Base-by-base conservation (phyloP, 257 asterid species). In the Verbascum thapsus region DNA sequence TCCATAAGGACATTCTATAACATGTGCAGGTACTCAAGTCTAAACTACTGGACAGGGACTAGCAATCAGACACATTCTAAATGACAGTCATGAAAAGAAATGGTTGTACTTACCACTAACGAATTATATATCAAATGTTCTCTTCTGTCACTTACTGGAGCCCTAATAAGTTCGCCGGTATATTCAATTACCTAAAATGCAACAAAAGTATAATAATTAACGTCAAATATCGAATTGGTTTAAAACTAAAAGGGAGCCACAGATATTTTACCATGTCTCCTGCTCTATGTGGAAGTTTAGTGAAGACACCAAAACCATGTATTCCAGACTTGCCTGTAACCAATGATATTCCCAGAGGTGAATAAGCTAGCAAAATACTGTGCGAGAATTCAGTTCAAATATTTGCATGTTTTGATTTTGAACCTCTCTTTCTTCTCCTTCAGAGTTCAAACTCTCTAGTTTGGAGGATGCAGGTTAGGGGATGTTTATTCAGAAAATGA, bases 241-340 rank as follows among this genome's bases (percentile, higher is more conserved):
- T 57, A 37, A 43, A 74, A 59, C 38, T 8, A 63, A 55, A 58
- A 53, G 59, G 67, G 41, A 41, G 62, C 65, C 47, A 70, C 53
- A 64, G 64, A 41, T 60, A 72, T 72, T 68, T n/a, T 76, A 94
- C 99, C 99, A 90, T 90, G 83, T 94, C 99, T 68, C 99, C 99
- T 0, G 99, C 99, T 75, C 76, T 85, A 60, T 85, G 95, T 10
- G 91, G 90, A 66, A 80, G 78, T 76, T 81, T 88, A 34, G 99
- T 73, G 68, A 94, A 87, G 81, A 94, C 82, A 53, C 99, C 99
- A 74, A 71, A 94, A 72, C 96, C 99, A 81, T 94, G 99, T 78
- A 94, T 86, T 50, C 95, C 80, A 18, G 99, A 94, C 79, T 94
- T 94, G 72, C 97, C 99, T 94, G 78, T 16, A 73, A 48, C 69